Base-by-base conservation (phyloP, 2,329 filamentous ascomycete species). In the Trichoderma brevicompactum region DNA sequence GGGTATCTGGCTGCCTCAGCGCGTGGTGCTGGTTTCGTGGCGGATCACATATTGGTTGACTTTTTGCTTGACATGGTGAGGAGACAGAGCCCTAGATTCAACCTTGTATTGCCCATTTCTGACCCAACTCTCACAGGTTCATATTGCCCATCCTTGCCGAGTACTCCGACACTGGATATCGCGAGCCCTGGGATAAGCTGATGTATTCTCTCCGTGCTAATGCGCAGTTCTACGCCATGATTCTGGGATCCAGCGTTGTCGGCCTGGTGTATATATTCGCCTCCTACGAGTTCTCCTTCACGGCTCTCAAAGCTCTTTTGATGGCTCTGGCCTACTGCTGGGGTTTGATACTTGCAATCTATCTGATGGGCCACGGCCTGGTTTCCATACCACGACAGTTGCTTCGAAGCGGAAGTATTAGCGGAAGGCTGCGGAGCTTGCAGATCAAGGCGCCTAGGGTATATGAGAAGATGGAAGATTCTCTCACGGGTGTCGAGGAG, bases 1-100 rank as follows among this genome's bases (percentile, higher is more conserved):
- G 70, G 95, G 94, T 40, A 91, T 99, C 73, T 97, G 94, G 92
- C 85, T 99, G 40, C 90, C 92, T 5, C 83, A 90, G 69, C 82
- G 88, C 56, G 85, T 94, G 34, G 82, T 97, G 55, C 82, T 96
- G 73, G 92, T 97, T 28, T 90, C 90, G 65, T 99, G 95, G 95
- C 87, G 94, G 74, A 94, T 99, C 69, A 90, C 91, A 19, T 99
- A 99, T 79, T 99, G 95, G 95, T 83, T 99, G 64, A 98, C 94
- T 0, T 99, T 99, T 79, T 88, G 89, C 58, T 80, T 99, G 73
- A 98, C 94, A 64, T 99, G 95, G 95, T 94, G 81, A 58, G 83
- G 71, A 52, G 36, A 13, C 12, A 50, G 23, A 15, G 3, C 2
- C 6, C 32, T 8, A 4, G n/a, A n/a, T 19, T 28, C 2, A n/a